Conservation (phyloP, 352 stramenopile genomes). For the Phytophthora rubi region DNA sequence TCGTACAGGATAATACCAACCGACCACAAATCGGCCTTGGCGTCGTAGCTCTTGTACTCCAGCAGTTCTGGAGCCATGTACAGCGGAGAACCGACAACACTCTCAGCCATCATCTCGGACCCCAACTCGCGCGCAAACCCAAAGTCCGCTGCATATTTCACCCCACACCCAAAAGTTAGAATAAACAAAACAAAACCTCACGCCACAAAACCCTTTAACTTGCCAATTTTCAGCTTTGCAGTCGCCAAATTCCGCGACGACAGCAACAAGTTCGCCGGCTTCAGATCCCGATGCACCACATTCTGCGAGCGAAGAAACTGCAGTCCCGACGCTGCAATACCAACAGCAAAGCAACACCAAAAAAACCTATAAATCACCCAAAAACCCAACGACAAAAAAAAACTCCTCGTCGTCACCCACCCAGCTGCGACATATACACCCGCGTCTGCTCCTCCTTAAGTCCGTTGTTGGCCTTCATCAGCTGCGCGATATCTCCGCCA, state of each 20-base stretch:
- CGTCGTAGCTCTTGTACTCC: slow-evolving; percentile 88
- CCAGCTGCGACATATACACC: slow-evolving; percentile 85
- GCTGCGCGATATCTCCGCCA: slow-evolving; percentile 68
- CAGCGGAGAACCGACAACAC: slow-evolving; percentile 78
- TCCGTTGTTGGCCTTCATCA: slow-evolving; percentile 75
- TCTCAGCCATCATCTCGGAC: slow-evolving; percentile 80
- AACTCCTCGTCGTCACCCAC: slow-evolving; percentile 31
- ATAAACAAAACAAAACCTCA: slow-evolving; percentile 26
- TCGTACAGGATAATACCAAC: slow-evolving; percentile 87
- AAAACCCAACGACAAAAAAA: not conserved
- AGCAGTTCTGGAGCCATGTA: slow-evolving; percentile 85
- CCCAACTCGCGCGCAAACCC: slow-evolving; percentile 73
- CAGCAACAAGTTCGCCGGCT: slow-evolving; percentile 77
- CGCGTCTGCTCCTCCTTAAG: slow-evolving; percentile 68
- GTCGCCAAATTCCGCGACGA: slow-evolving; percentile 69
- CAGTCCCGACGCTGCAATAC: slow-evolving; percentile 58
- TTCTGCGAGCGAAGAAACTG: slow-evolving; percentile 81
- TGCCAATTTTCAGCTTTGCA: slow-evolving; percentile 84
- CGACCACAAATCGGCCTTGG: slow-evolving; percentile 82
- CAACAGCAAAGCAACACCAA: not conserved
- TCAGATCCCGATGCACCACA: slow-evolving; percentile 80
- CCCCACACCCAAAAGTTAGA: slow-evolving; percentile 11
- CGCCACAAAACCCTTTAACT: not conserved
- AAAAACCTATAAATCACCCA: slow-evolving; percentile 7
- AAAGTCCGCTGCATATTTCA: slow-evolving; percentile 62